These are phyloP conservation scores for Litchi chinensis DNA, from an alignment of 345 rosid species.

Conservation along the genomic window DNA sequence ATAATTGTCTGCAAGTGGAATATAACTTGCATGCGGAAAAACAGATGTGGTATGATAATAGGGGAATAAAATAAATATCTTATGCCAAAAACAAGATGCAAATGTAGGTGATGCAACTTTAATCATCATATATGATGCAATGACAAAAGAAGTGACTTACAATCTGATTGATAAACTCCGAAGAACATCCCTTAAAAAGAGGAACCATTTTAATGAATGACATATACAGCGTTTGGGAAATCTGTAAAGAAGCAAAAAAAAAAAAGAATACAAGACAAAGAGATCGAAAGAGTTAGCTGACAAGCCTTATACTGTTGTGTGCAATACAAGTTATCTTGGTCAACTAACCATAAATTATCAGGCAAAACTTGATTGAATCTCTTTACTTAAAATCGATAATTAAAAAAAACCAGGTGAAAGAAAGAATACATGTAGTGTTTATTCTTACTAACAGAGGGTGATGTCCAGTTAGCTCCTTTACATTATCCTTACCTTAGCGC, in stretches of 20 bases:
- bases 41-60: not conserved
- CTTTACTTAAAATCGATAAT: not conserved
- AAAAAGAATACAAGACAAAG: slow-evolving; percentile 1
- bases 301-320: slow-evolving; percentile 8
- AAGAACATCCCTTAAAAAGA: slow-evolving; percentile 76
- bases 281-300: not conserved
- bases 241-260: slow-evolving; percentile 43
- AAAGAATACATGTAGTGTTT: not conserved
- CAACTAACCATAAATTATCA: not conserved
- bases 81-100: not conserved
- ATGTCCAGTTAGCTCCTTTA: not conserved
- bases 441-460: not conserved
- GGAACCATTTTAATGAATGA: slow-evolving; percentile 58
- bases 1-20: slow-evolving; percentile 1
- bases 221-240: slow-evolving; percentile 65
- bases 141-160: slow-evolving; percentile 46
- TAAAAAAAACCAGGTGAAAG: not conserved
- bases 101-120: not conserved
- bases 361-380: not conserved
- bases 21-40: not conserved
- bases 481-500: slow-evolving; percentile 68
- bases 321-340: not conserved
- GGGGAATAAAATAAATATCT: not conserved
- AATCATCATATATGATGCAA: not conserved
- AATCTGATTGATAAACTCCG: slow-evolving; percentile 84